These are phyloP conservation scores for Thelephora aurantiotincta DNA, from an alignment of 768 basidiomycete species.

Conservation along the genomic window DNA sequence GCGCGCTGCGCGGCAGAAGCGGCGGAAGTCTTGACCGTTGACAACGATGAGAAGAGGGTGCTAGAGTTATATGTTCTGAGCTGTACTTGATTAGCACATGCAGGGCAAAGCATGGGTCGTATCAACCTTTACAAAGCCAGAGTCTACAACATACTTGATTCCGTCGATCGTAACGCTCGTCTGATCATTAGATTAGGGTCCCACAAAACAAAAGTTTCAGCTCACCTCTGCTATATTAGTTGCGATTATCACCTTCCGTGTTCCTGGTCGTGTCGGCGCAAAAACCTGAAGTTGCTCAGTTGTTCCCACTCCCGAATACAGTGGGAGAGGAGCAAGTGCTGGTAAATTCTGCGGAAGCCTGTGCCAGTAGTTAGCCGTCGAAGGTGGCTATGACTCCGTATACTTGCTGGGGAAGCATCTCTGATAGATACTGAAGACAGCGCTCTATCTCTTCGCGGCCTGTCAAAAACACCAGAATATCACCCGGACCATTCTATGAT, in stretches of 20 bases:
- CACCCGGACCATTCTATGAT: constrained; percentile 63
- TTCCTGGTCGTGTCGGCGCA: constrained; percentile 55
- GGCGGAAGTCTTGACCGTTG: constrained; percentile 68
- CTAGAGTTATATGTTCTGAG: constrained; percentile 84
- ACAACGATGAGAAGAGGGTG: constrained; percentile 72
- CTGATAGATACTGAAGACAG: constrained; percentile 67
- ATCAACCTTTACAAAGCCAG: constrained; percentile 86
- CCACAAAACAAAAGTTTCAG: not conserved
- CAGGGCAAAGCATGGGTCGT: not conserved
- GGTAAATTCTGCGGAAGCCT: not conserved
- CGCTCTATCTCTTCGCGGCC: constrained; percentile 94
- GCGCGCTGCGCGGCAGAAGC: constrained; percentile 90
- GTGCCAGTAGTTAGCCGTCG: not conserved
- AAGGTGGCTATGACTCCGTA: too few species aligned
- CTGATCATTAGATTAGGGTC: constrained; percentile 21
- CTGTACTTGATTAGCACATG: constrained; percentile 22
- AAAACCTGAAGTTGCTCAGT: constrained; percentile 86
- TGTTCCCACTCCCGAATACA: constrained; percentile 82
- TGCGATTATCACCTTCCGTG: constrained; percentile 79
- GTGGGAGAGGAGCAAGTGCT: constrained; percentile 22
- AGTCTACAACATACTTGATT: constrained; percentile 86
- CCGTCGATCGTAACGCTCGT: constrained; percentile 97
- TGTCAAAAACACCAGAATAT: constrained; percentile 88
- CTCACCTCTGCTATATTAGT: constrained; percentile 92
- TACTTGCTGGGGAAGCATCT: constrained; percentile 59